Evolutionary conservation across 306 rosid genomes (phyloP), one percentile per base, ranked within the genome.

Genomic region (Canavalia gladiata): DNA sequence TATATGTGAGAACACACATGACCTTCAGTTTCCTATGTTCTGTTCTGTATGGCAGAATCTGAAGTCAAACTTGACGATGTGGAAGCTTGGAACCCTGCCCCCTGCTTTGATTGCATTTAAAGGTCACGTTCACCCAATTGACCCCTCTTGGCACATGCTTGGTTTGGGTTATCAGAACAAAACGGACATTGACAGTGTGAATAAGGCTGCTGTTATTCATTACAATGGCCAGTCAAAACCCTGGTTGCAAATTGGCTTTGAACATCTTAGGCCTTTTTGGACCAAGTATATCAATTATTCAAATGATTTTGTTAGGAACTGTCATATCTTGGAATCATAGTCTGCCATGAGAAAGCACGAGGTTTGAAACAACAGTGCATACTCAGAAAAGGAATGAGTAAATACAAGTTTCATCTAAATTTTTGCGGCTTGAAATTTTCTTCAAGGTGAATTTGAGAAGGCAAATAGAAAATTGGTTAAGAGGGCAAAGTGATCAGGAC

Each of bases 201-300:
- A 87, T 75, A 85, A 43, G 55, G 99, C 98, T 78, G 99, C 99
- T 42, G 99, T 96, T 58, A 96, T 96, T 82, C 99, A 96, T 88
- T 96, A 88, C 85, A 96, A 96, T 81, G 99, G 99, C 77, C 99
- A 96, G 83, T 92, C 96, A 46, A 96, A 96, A 87, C 99, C 99
- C 2, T 96, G 99, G 99, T 81, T 96, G 87, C 86, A 90, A 79
- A 96, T 96, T 43, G 99, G 99, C 60, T 96, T 96, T 45, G 99
- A 96, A 85, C 97, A 96, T 88, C 98, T 96, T 56, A 89, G 94
- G 78, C 98, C 99, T 13, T 96, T 93, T 88, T 96, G 99, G 99
- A 88, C 86, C 81, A 96, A 92, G 83, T 87, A 90, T 74, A 91
- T 96, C 89, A 88, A 96, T 80, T 90, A 96, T 90, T 85, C 98